Evolutionary conservation across 371 early-diverging fungal genomes (phyloP), one percentile per base, ranked within the genome.

Genomic region (Mucor plumbeus): DNA sequence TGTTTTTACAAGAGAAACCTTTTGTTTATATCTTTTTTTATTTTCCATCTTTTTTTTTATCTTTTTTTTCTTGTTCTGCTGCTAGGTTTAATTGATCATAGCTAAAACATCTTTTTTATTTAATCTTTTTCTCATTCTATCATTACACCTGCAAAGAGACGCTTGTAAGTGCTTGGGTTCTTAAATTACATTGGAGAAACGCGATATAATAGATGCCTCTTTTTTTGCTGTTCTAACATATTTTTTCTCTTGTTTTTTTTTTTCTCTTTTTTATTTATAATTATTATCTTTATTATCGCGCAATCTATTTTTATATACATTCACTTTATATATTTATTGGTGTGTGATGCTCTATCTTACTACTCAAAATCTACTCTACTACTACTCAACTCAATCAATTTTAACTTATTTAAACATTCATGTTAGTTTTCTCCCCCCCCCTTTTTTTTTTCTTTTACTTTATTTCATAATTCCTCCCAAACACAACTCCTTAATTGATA

Each of bases 371-470:
- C 53, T 38, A 38, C 38, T 53, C 53, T 53, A 53, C 53, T 53
- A 21, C 53, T 53, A 53, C 53, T 53, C 53, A 14, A 38, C 38
- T 38, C 38, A 53, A 53, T 31, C 53, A 53, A 53, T 53, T 53
- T 53, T 6, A 38, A 38, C 26, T 4, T 38, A 53, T 53, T 13
- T 31, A 53, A 53, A 53, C 53, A 53, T 53, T 53, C 53, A 61
- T 61, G 61, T 61, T 61, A 61, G 61, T 61, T 61, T 47, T 35
- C 41, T 61, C 21, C 26, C n/a, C 15, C 15, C 43, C 43, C 33
- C 19, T 11, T 48, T 33, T 61, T 47, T 36, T 35, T 19, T 33
- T 35, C 14, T 36, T 36, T 61, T 44, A 31, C 48, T 48, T 6
- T 48, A 21, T 35, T 47, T 47, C 34, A 31, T 17, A 31, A 41